These are phyloP conservation scores for Termitomyces sp. DNA, from an alignment of 1,284 basidiomycete genomes.

Conservation along the genomic window DNA sequence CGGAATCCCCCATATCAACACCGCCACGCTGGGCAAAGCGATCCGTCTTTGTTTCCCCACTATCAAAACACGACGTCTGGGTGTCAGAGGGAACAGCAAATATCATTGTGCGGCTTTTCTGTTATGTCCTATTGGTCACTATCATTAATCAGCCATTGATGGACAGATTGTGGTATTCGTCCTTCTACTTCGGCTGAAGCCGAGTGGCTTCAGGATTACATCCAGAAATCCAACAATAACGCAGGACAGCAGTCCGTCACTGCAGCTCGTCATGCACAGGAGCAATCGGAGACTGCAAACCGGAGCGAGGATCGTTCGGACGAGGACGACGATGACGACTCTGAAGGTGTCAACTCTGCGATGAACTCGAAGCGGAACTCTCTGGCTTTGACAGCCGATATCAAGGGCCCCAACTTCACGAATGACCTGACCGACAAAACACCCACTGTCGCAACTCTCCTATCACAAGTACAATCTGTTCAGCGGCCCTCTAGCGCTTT, in stretches of 20 bases:
- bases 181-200: slow-evolving; percentile 84
- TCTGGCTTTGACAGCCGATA: slow-evolving; percentile 56
- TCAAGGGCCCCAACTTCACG: slow-evolving; percentile 51
- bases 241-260: slow-evolving; percentile 70
- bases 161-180: slow-evolving; percentile 81
- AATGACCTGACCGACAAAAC: slow-evolving; percentile 76
- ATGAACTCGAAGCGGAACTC: slow-evolving; percentile 69
- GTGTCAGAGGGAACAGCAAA: slow-evolving; percentile 88
- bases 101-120: slow-evolving; percentile 69
- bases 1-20: slow-evolving; percentile 89
- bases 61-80: slow-evolving; percentile 89
- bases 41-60: slow-evolving; percentile 89
- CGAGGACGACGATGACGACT: slow-evolving; percentile 81
- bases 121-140: slow-evolving; percentile 26
- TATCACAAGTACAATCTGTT: slow-evolving; percentile 69
- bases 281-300: slow-evolving; percentile 49
- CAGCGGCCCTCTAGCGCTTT: slow-evolving; percentile 55
- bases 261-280: slow-evolving; percentile 60
- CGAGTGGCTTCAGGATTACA: slow-evolving; percentile 86
- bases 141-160: slow-evolving; percentile 23
- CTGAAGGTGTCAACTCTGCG: slow-evolving; percentile 63
- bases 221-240: slow-evolving; percentile 81
- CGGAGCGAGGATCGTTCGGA: slow-evolving; percentile 67
- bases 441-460: slow-evolving; percentile 69
- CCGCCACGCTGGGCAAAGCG: slow-evolving; percentile 90